These are phyloP conservation scores for Neurospora sp. DNA, from an alignment of 495 filamentous ascomycete species.

Conservation along the genomic window DNA sequence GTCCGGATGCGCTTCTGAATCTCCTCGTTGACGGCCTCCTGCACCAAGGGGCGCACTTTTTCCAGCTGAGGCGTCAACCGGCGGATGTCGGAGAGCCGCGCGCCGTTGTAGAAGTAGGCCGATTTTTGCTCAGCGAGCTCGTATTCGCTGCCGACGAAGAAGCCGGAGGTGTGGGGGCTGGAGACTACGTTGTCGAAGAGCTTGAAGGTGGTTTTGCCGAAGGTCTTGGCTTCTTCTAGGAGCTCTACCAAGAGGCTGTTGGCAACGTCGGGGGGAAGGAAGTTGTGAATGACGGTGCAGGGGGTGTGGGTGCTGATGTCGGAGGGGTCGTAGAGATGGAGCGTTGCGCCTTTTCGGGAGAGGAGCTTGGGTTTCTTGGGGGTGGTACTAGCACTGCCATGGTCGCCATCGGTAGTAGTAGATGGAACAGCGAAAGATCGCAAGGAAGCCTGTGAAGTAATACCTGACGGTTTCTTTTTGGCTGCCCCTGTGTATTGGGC, in stretches of 20 bases:
- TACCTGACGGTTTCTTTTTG: conserved; percentile 20
- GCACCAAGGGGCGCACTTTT: conserved; percentile 53
- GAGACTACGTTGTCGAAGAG: conserved; percentile 78
- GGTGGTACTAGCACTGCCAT: conserved; percentile 7
- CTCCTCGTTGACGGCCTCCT: conserved; percentile 62
- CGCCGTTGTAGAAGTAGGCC: conserved; percentile 80
- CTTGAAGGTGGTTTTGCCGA: conserved; percentile 63
- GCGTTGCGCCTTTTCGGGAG: conserved; percentile 67
- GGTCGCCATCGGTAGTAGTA: conserved; percentile 16
- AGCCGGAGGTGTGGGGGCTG: conserved; percentile 67
- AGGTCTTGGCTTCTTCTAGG: conserved; percentile 64
- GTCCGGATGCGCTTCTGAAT: conserved; percentile 55
- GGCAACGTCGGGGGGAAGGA: conserved; percentile 61
- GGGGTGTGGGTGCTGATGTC: conserved; percentile 75
- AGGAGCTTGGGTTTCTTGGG: conserved; percentile 38
- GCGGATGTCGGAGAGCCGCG: conserved; percentile 60
- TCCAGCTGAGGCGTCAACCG: conserved; percentile 61
- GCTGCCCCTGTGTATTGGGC: not conserved
- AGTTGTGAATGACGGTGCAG: conserved; percentile 86
- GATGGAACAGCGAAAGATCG: conserved; percentile 36
- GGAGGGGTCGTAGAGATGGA: conserved; percentile 69
- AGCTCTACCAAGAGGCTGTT: conserved; percentile 65
- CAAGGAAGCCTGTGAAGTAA: conserved; percentile 48
- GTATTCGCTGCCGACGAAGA: conserved; percentile 65
- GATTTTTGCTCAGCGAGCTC: conserved; percentile 55